Evolutionary conservation across 1,139 yeast genomes (phyloP), one percentile per base, ranked within the genome.

Genomic region (Taphrina wiesneri): DNA sequence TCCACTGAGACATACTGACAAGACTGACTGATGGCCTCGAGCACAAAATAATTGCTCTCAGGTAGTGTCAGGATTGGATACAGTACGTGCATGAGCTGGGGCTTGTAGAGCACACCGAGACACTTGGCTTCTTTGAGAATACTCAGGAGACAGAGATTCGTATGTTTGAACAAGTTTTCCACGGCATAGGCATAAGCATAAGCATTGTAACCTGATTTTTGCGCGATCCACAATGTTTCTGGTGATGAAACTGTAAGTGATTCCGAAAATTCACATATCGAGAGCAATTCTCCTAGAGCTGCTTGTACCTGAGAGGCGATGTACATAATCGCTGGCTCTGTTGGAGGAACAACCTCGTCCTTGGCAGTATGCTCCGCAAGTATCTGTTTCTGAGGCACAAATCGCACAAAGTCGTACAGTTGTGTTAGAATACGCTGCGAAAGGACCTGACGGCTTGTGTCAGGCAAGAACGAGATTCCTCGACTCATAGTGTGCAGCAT

Each of bases 11-110:
- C 85, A 61, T 81, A 76, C 11, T 36, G 73, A 2, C 85, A 78
- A 0, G 72, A 68, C 69, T 81, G 82, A 0, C 90, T 86, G 64
- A 80, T 80, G 9, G 72, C 70, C 19, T 86, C 76, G 0, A 84
- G 77, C 0, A 68, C 64, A 1, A 79, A 77, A 28, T 81, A 78
- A 0, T 79, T 70, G 0, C 85, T 82, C 0, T 87, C 86, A 43
- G 86, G 73, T 66, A 80, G 77, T 53, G 85, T 85, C 11, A 86
- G 77, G 1, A 86, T 79, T 0, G 86, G 85, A 69, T 82, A 86
- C 2, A 86, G 71, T 53, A 78, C 78, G 68, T 86, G 88, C 57
- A 85, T 79, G 23, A 87, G 73, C 69, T 84, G 86, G 5, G 74
- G 72, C 62, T 75, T 72, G 72, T 85, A 85, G 0, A 77, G 80